Evolutionary conservation across 2,329 filamentous ascomycete species (phyloP).

Genomic region (Myriosclerotinia duriaeana): DNA sequence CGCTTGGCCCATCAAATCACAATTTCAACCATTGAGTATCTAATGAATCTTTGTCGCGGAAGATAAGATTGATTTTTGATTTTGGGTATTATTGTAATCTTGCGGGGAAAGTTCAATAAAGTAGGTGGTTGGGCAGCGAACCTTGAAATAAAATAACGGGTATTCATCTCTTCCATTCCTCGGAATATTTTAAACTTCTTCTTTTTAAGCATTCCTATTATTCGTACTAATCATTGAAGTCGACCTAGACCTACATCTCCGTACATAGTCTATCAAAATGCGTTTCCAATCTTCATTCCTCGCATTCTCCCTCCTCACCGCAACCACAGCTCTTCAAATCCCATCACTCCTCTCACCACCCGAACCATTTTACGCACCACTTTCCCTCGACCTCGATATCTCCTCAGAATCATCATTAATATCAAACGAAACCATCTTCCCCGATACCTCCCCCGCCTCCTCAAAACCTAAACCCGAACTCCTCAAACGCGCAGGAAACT

Average conservation of each 20-base stretch:
- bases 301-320: constrained; percentile 15
- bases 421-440: constrained; percentile 32
- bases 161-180: constrained; percentile 9
- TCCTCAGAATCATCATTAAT: constrained; percentile 12
- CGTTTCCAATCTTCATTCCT: constrained; percentile 16
- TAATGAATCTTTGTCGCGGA: background rate
- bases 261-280: background rate
- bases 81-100: background rate
- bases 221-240: background rate
- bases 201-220: background rate
- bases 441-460: constrained; percentile 22
- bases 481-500: constrained; percentile 38
- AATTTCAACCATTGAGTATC: background rate
- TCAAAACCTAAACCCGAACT: constrained; percentile 29
- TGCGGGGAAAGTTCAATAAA: constrained; percentile 10
- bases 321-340: constrained; percentile 32
- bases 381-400: constrained; percentile 24
- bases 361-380: constrained; percentile 33
- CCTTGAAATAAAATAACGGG: constrained; percentile 9
- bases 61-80: constrained; percentile 7
- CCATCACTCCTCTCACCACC: constrained; percentile 35
- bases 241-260: background rate
- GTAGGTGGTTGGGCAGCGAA: constrained; percentile 18
- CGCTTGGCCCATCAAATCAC: background rate
- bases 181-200: background rate